Evolutionary conservation across 257 asterid genomes (phyloP).

Genomic region (Paulownia fortunei): DNA sequence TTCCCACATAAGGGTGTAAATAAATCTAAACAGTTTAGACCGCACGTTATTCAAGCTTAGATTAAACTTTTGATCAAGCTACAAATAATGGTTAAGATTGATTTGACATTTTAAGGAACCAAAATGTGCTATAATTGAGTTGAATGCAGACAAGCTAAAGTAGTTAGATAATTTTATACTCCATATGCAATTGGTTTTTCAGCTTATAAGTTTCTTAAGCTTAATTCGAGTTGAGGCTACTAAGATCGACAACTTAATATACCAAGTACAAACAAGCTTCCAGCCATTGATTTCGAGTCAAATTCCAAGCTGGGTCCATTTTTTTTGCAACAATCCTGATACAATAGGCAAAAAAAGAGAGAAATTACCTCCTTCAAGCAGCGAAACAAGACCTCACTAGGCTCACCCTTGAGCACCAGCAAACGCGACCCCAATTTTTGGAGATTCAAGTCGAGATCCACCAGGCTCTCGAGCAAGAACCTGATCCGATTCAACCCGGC

Average conservation of each 20-base stretch:
- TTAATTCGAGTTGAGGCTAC: background rate
- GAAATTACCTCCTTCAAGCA: slow-evolving; percentile 77
- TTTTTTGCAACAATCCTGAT: background rate
- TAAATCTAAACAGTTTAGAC: background rate
- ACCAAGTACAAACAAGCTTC: slow-evolving; percentile 15
- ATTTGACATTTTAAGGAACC: background rate
- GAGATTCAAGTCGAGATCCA: slow-evolving; percentile 73
- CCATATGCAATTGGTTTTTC: background rate
- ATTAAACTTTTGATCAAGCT: slow-evolving; percentile 12
- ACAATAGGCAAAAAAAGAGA: background rate
- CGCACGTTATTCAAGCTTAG: background rate
- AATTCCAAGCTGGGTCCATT: background rate
- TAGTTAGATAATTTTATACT: background rate
- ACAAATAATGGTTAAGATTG: no score
- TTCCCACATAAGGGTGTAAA: background rate
- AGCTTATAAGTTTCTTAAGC: background rate
- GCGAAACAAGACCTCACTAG: slow-evolving; percentile 61
- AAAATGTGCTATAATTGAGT: background rate
- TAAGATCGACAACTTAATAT: background rate
- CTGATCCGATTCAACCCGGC: slow-evolving; percentile 87
- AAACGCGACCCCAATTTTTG: slow-evolving; percentile 77
- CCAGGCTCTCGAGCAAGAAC: slow-evolving; percentile 81
- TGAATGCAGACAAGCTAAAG: background rate
- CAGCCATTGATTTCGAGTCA: background rate
- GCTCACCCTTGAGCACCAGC: slow-evolving; percentile 90